Evolutionary conservation across 2,329 filamentous ascomycete genomes (phyloP).

Genomic region (Beauveria bassiana): DNA sequence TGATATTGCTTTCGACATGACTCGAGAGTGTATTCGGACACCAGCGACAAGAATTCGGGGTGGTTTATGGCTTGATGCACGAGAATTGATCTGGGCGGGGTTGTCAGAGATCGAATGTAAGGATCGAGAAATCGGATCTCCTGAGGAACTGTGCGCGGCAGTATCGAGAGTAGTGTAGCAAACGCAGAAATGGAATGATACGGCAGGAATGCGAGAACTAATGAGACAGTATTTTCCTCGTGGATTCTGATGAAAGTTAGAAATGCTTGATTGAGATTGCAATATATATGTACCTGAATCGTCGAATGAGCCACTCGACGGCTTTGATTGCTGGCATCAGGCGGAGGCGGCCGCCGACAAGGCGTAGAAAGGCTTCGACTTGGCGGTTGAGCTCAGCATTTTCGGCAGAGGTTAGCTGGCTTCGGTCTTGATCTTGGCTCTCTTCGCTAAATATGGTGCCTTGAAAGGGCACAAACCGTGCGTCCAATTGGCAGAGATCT

Average conservation of each 20-base stretch:
- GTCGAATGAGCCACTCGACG: conserved; percentile 87
- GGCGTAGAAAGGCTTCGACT: conserved; percentile 73
- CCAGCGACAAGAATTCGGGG: conserved; percentile 61
- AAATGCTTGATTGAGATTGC: conserved; percentile 8
- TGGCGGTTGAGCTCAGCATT: conserved; percentile 74
- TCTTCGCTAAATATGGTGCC: conserved; percentile 85
- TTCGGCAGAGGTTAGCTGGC: conserved; percentile 71
- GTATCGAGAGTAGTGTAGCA: conserved; percentile 75
- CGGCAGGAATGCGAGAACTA: conserved; percentile 82
- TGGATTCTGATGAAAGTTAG: conserved; percentile 57
- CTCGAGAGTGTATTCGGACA: conserved; percentile 73
- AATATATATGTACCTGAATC: conserved; percentile 61
- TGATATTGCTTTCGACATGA: conserved; percentile 65
- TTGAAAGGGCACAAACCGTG: conserved; percentile 66
- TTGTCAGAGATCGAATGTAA: conserved; percentile 70
- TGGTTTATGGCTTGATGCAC: conserved; percentile 79
- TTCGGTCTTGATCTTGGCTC: conserved; percentile 81
- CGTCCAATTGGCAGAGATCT: conserved; percentile 82
- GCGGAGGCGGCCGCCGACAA: conserved; percentile 68
- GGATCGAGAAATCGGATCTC: conserved; percentile 80
- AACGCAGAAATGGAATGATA: conserved; percentile 87
- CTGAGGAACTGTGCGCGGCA: conserved; percentile 65
- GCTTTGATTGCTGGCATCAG: conserved; percentile 85
- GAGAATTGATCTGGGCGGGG: conserved; percentile 71
- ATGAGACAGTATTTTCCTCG: conserved; percentile 72